These are phyloP conservation scores for Parastagonospora nodorum DNA, from an alignment of 2,329 filamentous ascomycete species.

Conservation along the genomic window DNA sequence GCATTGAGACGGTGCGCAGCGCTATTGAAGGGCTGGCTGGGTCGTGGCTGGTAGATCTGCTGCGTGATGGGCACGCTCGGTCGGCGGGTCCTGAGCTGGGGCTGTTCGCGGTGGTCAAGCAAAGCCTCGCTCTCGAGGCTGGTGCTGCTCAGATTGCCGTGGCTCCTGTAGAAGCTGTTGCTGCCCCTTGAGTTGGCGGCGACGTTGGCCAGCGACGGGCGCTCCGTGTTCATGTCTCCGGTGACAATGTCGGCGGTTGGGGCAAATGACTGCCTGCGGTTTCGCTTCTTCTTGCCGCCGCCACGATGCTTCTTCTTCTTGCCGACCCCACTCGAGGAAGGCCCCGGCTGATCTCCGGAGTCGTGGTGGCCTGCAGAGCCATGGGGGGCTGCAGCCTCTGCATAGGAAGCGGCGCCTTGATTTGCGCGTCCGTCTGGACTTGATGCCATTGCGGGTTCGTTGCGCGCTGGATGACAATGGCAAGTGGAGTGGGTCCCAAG, in stretches of 20 bases:
- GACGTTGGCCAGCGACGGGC: constrained; percentile 48
- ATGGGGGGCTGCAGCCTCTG: constrained; percentile 19
- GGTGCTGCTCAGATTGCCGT: constrained; percentile 72
- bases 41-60: constrained; percentile 31
- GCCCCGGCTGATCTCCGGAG: constrained; percentile 8
- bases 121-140: constrained; percentile 89
- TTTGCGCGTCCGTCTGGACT: constrained; percentile 18
- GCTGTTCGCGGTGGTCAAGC: constrained; percentile 76
- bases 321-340: constrained; percentile 26
- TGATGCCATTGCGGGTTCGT: constrained; percentile 18
- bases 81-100: constrained; percentile 48
- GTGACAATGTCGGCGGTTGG: constrained; percentile 60
- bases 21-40: constrained; percentile 25
- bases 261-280: constrained; percentile 81
- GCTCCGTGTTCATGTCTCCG: constrained; percentile 59
- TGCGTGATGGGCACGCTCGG: constrained; percentile 49
- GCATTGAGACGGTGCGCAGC: constrained; percentile 26
- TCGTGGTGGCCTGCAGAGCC: constrained; percentile 3
- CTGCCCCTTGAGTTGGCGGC: constrained; percentile 43
- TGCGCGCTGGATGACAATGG: constrained; percentile 9
- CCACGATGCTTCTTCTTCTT: constrained; percentile 78
- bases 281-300: constrained; percentile 76
- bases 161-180: constrained; percentile 60
- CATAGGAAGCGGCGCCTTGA: constrained; percentile 15
- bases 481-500: neutral